phyloP scores from a whole-genome alignment of 495 filamentous ascomycete genomes.

The Penicillium longicatenatum region DNA sequence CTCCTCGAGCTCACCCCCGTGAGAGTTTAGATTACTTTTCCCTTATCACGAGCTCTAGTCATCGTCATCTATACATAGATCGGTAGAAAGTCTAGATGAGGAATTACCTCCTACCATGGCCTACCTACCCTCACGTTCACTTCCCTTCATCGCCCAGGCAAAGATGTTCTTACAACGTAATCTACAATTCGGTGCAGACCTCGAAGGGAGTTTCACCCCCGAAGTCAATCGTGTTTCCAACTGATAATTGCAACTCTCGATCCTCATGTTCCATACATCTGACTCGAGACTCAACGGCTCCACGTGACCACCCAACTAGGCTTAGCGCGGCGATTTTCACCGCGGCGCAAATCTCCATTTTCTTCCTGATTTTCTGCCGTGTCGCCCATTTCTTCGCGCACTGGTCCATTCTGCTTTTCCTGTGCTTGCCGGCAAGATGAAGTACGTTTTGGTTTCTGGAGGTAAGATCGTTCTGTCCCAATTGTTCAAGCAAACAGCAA shows the following conservation, averaged over 20 bases:
- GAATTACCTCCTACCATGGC: background rate
- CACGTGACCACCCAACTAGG: constrained; percentile 2
- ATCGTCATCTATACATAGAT: background rate
- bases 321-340: constrained; percentile 1
- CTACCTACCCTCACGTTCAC: background rate
- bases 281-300: background rate
- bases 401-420: background rate
- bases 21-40: background rate
- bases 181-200: too few species aligned
- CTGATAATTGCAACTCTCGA: background rate
- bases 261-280: background rate
- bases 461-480: constrained; percentile 14
- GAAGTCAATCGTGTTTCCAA: background rate
- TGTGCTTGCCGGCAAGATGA: constrained; percentile 17
- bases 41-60: background rate
- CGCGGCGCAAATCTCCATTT: constrained; percentile 7
- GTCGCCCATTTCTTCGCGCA: constrained; percentile 3
- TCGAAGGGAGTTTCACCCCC: background rate
- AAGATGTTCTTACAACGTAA: too few species aligned
- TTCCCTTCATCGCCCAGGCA: background rate
- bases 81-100: background rate
- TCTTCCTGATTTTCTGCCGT: constrained; percentile 6
- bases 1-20: background rate
- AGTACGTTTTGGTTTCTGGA: constrained; percentile 32
- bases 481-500: background rate